Percentiles rank a stretch among this genome's conserved stretches.
Conservation (phyloP, 2,329 filamentous ascomycete genomes). For the Diplodia scrobiculata region DNA sequence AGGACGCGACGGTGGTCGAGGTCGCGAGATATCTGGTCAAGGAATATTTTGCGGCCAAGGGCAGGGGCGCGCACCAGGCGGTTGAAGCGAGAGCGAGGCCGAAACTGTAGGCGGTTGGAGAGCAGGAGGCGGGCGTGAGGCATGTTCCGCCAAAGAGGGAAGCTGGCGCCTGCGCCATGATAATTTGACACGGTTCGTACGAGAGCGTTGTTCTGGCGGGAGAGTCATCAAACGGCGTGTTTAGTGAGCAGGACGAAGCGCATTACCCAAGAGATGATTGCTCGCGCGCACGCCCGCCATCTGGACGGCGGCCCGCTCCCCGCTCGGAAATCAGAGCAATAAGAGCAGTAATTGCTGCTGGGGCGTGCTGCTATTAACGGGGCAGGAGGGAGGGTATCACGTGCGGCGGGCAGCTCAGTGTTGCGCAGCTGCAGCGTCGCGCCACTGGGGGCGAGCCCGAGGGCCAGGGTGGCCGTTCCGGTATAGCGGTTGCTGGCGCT, state of each 20-base stretch:
- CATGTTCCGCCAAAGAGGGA: background rate
- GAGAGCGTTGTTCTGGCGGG: background rate
- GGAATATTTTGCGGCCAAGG: constrained; percentile 68
- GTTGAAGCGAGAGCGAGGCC: constrained; percentile 44
- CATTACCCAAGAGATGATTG: constrained; percentile 17
- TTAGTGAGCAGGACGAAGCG: constrained; percentile 22
- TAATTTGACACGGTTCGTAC: constrained; percentile 6
- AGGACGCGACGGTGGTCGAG: constrained; percentile 74
- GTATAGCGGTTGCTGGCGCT: constrained; percentile 9
- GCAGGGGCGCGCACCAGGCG: constrained; percentile 46
- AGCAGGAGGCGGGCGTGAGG: background rate
- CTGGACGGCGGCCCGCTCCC: constrained; percentile 15
- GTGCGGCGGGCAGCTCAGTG: background rate
- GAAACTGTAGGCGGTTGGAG: constrained; percentile 47
- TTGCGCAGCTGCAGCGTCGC: no score
- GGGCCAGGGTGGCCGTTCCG: constrained; percentile 14
- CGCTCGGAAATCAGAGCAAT: constrained; percentile 22
- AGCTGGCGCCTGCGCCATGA: constrained; percentile 2
- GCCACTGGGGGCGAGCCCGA: constrained; percentile 7
- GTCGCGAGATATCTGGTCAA: constrained; percentile 70
- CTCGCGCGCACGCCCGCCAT: background rate
- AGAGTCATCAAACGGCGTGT: constrained; percentile 13
- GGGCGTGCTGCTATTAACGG: constrained; percentile 6
- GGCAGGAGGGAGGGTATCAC: background rate
- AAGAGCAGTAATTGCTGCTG: constrained; percentile 5